Conservation (phyloP, 192 early-diverging fungal species). For the Coemansia sp. region DNA sequence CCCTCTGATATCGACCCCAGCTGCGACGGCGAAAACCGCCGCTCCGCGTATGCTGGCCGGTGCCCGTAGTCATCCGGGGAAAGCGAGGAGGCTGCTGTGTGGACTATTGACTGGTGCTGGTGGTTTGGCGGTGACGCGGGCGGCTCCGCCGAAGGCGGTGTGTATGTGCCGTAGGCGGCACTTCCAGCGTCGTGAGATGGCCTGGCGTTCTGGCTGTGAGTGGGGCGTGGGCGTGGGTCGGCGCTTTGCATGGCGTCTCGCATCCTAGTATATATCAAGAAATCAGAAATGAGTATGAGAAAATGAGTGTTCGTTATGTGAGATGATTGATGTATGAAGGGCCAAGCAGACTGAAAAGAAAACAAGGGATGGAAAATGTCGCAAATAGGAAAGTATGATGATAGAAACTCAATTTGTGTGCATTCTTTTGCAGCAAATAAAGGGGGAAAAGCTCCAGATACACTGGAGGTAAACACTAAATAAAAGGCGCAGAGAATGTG, state of each 20-base stretch:
- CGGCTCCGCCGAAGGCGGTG: neutral
- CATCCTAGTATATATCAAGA: constrained; percentile 14
- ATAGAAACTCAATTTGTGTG: neutral
- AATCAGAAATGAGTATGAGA: neutral
- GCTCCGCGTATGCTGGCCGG: neutral
- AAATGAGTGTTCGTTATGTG: neutral
- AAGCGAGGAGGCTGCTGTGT: neutral
- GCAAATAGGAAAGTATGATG: neutral
- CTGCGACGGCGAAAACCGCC: constrained; percentile 1
- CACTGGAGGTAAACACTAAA: neutral
- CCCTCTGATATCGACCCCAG: constrained; percentile 34
- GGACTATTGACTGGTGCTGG: neutral
- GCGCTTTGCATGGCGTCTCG: constrained; percentile 26
- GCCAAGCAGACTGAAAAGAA: neutral
- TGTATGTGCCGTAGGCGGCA: neutral
- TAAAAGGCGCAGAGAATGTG: neutral
- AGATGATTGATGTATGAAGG: neutral
- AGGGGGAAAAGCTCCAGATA: too few relatives aligned
- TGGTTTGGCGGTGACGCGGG: constrained; percentile 5
- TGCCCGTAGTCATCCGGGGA: constrained; percentile 4
- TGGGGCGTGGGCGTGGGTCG: constrained; percentile 11
- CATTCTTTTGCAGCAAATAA: neutral
- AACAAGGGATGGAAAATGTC: neutral
- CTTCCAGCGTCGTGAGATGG: neutral
- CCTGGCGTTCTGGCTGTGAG: neutral